Conservation (phyloP, 2,329 filamentous ascomycete species). For the Alternaria viburni region DNA sequence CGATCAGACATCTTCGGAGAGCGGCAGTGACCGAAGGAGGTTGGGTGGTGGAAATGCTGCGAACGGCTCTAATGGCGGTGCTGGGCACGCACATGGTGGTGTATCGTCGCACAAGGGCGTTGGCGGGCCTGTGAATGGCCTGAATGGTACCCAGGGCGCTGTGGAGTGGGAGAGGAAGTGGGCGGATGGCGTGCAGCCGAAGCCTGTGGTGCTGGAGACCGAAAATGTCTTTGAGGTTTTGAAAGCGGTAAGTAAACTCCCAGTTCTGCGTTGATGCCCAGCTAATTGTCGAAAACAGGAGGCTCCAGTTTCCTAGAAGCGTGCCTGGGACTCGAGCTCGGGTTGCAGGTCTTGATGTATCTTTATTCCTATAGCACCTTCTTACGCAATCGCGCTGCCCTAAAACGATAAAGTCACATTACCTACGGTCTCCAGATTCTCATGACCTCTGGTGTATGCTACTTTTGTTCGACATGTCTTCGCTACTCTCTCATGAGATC, state of each 20-base stretch:
- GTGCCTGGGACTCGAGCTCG: neutral
- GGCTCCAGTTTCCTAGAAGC: conserved; percentile 3
- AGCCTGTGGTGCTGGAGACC: conserved; percentile 2
- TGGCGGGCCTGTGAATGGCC: conserved; percentile 7
- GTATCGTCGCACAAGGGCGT: neutral
- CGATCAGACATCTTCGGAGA: neutral
- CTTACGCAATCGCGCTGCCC: neutral
- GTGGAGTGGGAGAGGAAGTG: conserved; percentile 23
- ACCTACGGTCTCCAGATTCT: fast-evolving
- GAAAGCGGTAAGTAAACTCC: conserved; percentile 9
- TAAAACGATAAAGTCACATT: neutral
- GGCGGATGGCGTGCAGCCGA: conserved; percentile 10
- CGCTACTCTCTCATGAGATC: fast-evolving
- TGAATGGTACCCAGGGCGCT: conserved; percentile 4
- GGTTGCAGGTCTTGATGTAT: neutral
- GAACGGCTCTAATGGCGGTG: neutral
- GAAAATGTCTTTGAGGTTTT: conserved; percentile 13
- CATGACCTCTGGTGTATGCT: fast-evolving
- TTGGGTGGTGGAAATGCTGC: neutral
- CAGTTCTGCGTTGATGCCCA: too few species aligned
- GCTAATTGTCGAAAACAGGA: neutral
- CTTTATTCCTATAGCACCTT: neutral
- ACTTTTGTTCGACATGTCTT: neutral
- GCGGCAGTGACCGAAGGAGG: neutral
- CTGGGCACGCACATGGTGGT: conserved; percentile 1